Percentiles rank a stretch among this genome's conserved stretches.
phyloP scores from a whole-genome alignment of 805 yeast species.

The Phaffomyces antillensis region DNA sequence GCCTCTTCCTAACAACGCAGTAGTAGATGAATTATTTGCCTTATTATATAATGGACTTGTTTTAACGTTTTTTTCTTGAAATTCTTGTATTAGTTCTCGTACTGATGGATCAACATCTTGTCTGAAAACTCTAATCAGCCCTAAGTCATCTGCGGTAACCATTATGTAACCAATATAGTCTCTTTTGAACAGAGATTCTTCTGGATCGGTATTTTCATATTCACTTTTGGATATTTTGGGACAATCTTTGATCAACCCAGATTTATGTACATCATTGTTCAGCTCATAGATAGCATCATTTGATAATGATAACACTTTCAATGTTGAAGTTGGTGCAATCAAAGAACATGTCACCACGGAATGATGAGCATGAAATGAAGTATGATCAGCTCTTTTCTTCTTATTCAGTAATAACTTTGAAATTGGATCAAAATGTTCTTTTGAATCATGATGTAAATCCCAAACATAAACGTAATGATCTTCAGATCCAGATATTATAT shows the following conservation, averaged over 20 bases:
- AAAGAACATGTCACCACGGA: constrained; percentile 66
- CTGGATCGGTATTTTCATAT: constrained; percentile 4
- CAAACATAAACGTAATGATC: constrained; percentile 85
- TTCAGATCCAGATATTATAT: constrained; percentile 75
- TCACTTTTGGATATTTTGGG: constrained; percentile 3
- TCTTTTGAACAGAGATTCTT: constrained; percentile 20
- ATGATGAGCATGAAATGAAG: constrained; percentile 73
- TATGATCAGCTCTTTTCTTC: constrained; percentile 51
- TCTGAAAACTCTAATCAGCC: constrained; percentile 69
- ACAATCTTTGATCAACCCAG: not conserved
- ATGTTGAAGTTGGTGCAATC: constrained; percentile 69
- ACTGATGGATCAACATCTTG: constrained; percentile 60
- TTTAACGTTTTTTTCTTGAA: not conserved
- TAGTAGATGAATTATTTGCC: constrained; percentile 11
- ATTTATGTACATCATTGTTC: constrained; percentile 23
- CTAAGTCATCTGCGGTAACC: constrained; percentile 70
- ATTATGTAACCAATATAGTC: constrained; percentile 42
- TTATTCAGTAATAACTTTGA: constrained; percentile 14
- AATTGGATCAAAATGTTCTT: constrained; percentile 5
- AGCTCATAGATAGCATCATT: constrained; percentile 77
- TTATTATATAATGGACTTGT: constrained; percentile 6
- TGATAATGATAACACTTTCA: constrained; percentile 57
- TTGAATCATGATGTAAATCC: constrained; percentile 33
- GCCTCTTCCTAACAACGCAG: constrained; percentile 14
- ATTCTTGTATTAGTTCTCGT: constrained; percentile 26